Conservation (phyloP, 2,329 filamentous ascomycete species). For the Ophiostoma ips region DNA sequence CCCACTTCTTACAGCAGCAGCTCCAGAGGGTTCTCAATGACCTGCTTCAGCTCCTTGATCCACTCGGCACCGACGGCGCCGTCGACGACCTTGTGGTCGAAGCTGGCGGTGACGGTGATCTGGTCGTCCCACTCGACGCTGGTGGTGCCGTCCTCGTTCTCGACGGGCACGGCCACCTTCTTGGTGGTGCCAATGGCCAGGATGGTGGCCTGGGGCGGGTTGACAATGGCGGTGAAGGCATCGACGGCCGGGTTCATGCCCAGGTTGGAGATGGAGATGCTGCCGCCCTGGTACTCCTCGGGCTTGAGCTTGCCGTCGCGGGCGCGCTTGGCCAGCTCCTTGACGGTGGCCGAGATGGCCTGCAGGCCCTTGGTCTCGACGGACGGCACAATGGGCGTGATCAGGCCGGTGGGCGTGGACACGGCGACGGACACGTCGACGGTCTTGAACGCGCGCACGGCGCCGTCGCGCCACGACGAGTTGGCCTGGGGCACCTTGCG, state of each 20-base stretch:
- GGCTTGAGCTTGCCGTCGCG: conserved; percentile 97
- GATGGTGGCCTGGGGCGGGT: conserved; percentile 93
- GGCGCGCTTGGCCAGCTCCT: conserved; percentile 93
- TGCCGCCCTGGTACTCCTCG: conserved; percentile 97
- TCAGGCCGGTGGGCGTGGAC: conserved; percentile 81
- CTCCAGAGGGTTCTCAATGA: conserved; percentile 92
- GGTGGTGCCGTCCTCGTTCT: conserved; percentile 67
- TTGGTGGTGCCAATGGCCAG: conserved; percentile 86
- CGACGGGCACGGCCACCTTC: conserved; percentile 82
- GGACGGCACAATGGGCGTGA: conserved; percentile 91
- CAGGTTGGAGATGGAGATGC: conserved; percentile 99
- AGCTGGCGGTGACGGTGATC: conserved; percentile 87
- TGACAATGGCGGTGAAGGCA: conserved; percentile 96
- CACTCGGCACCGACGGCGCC: conserved; percentile 93
- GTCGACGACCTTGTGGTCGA: conserved; percentile 98
- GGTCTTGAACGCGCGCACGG: conserved; percentile 84
- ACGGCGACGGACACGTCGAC: conserved; percentile 95
- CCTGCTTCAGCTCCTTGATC: conserved; percentile 94
- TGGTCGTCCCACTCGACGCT: conserved; percentile 87
- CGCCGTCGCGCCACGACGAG: conserved; percentile 81
- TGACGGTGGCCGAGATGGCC: conserved; percentile 77
- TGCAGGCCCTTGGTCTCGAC: conserved; percentile 78
- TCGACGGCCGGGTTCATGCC: conserved; percentile 97
- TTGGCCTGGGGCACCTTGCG: conserved; percentile 93
- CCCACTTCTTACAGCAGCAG: conserved; percentile 80